Conservation (phyloP, 345 rosid genomes). For the Pistacia integerrima region DNA sequence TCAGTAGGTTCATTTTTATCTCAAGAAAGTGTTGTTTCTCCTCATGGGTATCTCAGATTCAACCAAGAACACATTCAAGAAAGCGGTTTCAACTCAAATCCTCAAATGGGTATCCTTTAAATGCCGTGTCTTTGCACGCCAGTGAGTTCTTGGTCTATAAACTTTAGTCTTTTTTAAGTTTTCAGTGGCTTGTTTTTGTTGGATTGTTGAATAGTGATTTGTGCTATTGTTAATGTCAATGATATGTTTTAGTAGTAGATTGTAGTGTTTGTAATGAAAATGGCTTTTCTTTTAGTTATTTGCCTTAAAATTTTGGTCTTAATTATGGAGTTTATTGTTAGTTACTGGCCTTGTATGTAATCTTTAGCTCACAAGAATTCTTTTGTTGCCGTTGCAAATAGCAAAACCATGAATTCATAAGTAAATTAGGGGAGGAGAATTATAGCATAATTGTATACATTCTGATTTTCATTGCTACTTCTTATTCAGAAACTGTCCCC, state of each 20-base stretch:
- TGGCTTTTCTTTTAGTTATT: background rate
- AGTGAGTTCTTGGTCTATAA: conserved; percentile 43
- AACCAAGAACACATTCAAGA: conserved; percentile 36
- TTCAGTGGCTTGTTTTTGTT: background rate
- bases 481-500: background rate
- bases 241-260: background rate
- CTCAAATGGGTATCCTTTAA: conserved; percentile 60
- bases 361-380: background rate
- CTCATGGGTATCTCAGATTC: conserved; percentile 45
- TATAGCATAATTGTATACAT: background rate
- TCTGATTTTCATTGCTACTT: background rate
- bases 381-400: conserved; percentile 3
- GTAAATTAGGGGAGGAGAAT: background rate
- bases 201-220: background rate
- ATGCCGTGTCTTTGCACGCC: conserved; percentile 58
- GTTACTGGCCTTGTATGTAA: background rate
- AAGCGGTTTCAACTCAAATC: conserved; percentile 54
- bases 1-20: conserved; percentile 31
- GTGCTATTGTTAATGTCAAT: background rate
- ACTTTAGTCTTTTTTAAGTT: background rate
- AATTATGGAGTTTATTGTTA: background rate
- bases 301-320: background rate
- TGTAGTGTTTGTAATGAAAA: background rate
- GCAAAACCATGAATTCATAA: background rate
- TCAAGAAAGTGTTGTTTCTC: conserved; percentile 43